Percentiles rank a stretch among this genome's conserved stretches.
phyloP scores from a whole-genome alignment of 306 rosid species.

The Gastrolobium villosum region DNA sequence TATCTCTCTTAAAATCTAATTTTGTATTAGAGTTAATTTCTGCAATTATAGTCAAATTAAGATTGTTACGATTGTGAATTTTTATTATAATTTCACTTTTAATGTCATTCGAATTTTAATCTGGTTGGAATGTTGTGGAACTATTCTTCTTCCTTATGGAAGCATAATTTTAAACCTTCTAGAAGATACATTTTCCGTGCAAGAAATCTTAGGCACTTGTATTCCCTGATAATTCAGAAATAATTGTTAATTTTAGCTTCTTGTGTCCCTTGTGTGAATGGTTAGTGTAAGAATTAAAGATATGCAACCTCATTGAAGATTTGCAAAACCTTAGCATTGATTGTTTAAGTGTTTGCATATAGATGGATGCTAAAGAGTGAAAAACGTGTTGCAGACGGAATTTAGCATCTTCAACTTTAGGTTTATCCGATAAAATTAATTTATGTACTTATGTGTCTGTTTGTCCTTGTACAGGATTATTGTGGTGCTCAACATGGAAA shows the following conservation, averaged over 20 bases:
- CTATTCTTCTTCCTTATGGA: background rate
- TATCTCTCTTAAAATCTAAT: background rate
- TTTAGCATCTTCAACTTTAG: conserved; percentile 24
- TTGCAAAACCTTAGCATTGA: conserved; percentile 33
- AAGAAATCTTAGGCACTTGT: background rate
- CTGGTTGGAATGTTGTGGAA: conserved; percentile 1
- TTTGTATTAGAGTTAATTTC: conserved; percentile 16
- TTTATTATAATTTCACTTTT: background rate
- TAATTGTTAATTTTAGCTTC: background rate
- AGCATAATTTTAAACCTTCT: background rate
- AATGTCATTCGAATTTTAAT: background rate
- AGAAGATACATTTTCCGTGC: background rate
- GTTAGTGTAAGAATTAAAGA: background rate
- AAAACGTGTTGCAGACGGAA: conserved; percentile 16
- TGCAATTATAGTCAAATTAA: background rate
- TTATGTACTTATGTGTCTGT: conserved; percentile 21
- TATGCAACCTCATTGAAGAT: conserved; percentile 10
- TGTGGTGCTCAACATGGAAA: conserved; percentile 87
- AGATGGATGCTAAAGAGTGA: conserved; percentile 19
- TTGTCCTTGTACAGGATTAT: conserved; percentile 69
- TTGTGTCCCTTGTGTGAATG: conserved; percentile 31
- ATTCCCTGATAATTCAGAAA: background rate
- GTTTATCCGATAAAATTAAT: conserved; percentile 31
- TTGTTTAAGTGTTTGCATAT: conserved; percentile 4
- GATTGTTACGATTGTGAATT: background rate